A percentile compares a stretch with the other conserved stretches of the same genome.
These are phyloP conservation scores for Telfairia occidentalis DNA, from an alignment of 331 rosid genomes.

Conservation along the genomic window DNA sequence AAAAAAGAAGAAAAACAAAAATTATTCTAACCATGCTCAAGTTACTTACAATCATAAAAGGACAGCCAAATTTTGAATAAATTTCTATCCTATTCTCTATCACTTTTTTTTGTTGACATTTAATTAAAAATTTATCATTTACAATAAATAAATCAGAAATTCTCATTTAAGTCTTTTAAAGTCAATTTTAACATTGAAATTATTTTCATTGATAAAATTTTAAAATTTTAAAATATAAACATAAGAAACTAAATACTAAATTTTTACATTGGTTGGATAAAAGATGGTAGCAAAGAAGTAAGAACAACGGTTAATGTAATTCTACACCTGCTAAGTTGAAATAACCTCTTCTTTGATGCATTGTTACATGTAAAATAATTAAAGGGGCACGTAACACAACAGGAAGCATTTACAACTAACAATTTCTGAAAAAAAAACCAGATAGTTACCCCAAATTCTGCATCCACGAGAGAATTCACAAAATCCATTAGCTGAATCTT, in stretches of 20 bases:
- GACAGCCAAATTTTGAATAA: background rate
- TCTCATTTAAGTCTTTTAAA: background rate
- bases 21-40: background rate
- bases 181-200: background rate
- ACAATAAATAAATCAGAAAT: background rate
- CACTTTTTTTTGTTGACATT: background rate
- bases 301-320: background rate
- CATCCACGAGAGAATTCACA: slow-evolving; percentile 53
- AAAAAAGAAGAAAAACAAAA: background rate
- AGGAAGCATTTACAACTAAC: background rate
- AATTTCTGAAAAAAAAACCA: background rate
- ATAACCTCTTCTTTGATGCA: background rate
- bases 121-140: background rate
- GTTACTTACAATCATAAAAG: background rate
- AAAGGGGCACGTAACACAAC: background rate
- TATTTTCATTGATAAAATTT: background rate
- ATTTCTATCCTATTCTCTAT: background rate
- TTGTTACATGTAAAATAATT: background rate
- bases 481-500: slow-evolving; percentile 87
- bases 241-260: background rate
- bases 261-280: background rate
- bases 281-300: background rate
- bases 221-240: background rate
- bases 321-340: background rate
- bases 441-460: slow-evolving; percentile 71